Base-by-base conservation (phyloP, 352 stramenopile species). In the Globisporangium mamillatum region DNA sequence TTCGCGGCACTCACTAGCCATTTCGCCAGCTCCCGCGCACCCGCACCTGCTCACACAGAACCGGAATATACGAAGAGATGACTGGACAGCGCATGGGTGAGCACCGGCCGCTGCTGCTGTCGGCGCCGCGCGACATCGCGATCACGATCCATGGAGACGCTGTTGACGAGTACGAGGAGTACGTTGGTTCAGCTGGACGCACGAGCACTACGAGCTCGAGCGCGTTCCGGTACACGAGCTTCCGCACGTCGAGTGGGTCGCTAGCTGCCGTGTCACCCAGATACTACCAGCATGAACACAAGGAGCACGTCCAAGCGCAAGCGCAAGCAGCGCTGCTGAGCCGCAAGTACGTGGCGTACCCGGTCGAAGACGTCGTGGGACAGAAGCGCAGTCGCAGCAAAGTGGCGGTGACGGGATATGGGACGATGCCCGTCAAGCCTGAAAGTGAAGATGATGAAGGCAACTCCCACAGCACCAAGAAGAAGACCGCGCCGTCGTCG, bases 261-360 rank as follows among this genome's bases (percentile, higher is more conserved):
- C 32, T 60, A 1, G 64, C 64, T 0, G n/a, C 55, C 1, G 56
- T 69, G 18, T 63, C 64, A 29, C 64, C 64, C 1, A 64, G 27
- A 58, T 59, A 59, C 44, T 59, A 44, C 41, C 16, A 53, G 27
- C 64, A 69, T 16, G 55, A 69, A 16, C 25, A 46, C 38, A 46
- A 41, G 9, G 41, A 58, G 22, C 1, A 12, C 44, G 44, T 52
- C 6, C 44, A 52, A n/a, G 44, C 41, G 4, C 41, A 50, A n/a
- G 41, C 44, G 3, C 55, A 64, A 48, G n/a, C 60, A 36, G 24
- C 65, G 24, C 12, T 71, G 32, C 44, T 62, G 48, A 60, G 56
- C 14, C 70, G 72, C 64, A 76, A 86, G 63, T 70, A 72, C 44
- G 68, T 72, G 14, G 65, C 67, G 41, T 82, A 81, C 52, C 61